Conservation (phyloP, 1,139 yeast genomes). For the Sugiyamaella sp. region DNA sequence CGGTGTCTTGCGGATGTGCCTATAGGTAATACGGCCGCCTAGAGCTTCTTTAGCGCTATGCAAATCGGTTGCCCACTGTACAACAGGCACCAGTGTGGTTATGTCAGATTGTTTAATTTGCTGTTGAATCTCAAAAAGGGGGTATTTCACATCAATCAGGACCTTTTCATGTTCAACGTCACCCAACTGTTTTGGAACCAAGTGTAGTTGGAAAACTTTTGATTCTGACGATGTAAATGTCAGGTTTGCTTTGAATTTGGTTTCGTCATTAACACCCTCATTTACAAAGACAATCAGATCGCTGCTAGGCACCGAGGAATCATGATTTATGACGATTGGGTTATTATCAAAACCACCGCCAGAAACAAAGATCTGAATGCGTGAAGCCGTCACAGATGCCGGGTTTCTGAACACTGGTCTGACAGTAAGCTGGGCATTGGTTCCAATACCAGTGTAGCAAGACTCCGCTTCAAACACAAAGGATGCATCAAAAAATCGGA, state of each 20-base stretch:
- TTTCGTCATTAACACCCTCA: neutral
- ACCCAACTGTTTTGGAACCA: conserved; percentile 34
- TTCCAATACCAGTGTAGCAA: conserved; percentile 34
- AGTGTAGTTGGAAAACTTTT: conserved; percentile 36
- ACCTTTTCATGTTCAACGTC: conserved; percentile 19
- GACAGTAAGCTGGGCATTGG: conserved; percentile 31
- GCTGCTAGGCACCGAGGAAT: conserved; percentile 15
- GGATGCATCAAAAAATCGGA: conserved; percentile 25
- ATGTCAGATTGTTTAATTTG: conserved; percentile 13
- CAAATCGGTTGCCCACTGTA: conserved; percentile 15
- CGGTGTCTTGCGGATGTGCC: conserved; percentile 15
- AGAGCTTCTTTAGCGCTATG: neutral
- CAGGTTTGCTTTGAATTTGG: conserved; percentile 30
- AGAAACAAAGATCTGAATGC: conserved; percentile 10
- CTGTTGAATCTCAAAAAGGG: conserved; percentile 17
- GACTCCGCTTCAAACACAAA: conserved; percentile 32
- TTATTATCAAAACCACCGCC: conserved; percentile 26
- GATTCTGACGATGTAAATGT: conserved; percentile 29
- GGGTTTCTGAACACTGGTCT: conserved; percentile 22
- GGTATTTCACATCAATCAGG: conserved; percentile 17
- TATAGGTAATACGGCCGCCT: neutral
- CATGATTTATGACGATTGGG: conserved; percentile 29
- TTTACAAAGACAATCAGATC: conserved; percentile 18
- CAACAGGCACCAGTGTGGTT: neutral
- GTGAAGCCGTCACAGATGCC: neutral